These are phyloP conservation scores for Gonium pectorale DNA, from an alignment of 139 green algal genomes.

Conservation along the genomic window DNA sequence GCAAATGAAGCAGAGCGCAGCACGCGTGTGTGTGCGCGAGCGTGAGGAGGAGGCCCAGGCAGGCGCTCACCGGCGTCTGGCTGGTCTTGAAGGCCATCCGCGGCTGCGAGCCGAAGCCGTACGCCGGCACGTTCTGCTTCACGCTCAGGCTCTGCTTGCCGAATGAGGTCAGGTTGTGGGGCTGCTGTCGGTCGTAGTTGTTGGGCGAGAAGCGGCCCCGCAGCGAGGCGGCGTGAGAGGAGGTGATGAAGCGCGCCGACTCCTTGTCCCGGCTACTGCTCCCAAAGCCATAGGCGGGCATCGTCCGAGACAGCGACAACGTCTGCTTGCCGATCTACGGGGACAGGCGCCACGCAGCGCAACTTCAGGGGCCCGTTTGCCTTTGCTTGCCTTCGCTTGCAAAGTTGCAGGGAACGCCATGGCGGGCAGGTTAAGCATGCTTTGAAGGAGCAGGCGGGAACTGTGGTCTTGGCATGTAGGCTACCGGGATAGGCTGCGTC, in stretches of 20 bases:
- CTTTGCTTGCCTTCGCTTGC: too few species aligned
- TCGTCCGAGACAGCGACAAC: conserved; percentile 29
- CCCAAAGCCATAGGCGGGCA: conserved; percentile 48
- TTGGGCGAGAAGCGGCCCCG: conserved; percentile 19
- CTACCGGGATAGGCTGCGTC: too few species aligned
- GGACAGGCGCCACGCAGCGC: too few species aligned
- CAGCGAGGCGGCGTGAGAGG: conserved; percentile 12
- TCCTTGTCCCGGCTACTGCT: conserved; percentile 37
- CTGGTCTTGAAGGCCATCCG: conserved; percentile 38
- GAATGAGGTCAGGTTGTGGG: conserved; percentile 24
- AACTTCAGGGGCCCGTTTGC: too few species aligned
- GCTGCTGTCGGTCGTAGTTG: conserved; percentile 44
- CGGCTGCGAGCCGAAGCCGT: conserved; percentile 28
- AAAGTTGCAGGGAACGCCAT: too few species aligned
- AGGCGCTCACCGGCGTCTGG: conserved; percentile 25
- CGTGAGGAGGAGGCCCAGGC: too few species aligned
- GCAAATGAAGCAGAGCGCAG: too few species aligned
- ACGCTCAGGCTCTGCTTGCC: conserved; percentile 33
- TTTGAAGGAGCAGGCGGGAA: too few species aligned
- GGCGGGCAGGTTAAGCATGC: too few species aligned
- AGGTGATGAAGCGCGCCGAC: conserved; percentile 36
- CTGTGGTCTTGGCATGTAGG: too few species aligned
- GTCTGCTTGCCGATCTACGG: conserved; percentile 43
- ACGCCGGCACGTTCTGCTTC: background rate
- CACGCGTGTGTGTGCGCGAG: too few species aligned